These are phyloP conservation scores for Acanthamoeba sp. DNA, from an alignment of 208 protist species.

Conservation along the genomic window DNA sequence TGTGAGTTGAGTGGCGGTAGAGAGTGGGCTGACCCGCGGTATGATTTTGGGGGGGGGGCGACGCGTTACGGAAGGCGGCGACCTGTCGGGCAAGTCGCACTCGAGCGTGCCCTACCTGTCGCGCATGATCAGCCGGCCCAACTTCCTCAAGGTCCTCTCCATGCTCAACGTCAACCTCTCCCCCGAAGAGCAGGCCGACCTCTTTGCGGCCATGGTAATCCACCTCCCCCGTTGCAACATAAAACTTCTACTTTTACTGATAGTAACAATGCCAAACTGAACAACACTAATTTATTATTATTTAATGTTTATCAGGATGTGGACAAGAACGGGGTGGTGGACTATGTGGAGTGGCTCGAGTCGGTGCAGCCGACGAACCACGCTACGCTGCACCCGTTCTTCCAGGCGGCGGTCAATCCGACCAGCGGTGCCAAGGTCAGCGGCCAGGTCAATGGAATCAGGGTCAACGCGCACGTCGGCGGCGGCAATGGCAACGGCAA, in stretches of 20 bases:
- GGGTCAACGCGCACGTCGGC: background rate
- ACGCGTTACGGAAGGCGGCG: background rate
- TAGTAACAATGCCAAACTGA: no score
- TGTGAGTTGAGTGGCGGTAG: no score
- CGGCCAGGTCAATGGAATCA: background rate
- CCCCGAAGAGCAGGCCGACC: background rate
- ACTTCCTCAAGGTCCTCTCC: conserved; percentile 27
- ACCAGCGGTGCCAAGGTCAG: background rate
- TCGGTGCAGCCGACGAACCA: conserved; percentile 71
- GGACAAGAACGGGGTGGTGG: conserved; percentile 90
- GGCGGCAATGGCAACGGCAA: background rate
- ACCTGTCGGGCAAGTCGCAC: background rate
- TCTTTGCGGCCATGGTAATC: conserved; percentile 30
- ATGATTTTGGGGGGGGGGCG: no score
- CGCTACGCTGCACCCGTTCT: conserved; percentile 9
- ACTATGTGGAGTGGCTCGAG: conserved; percentile 93
- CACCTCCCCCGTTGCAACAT: background rate
- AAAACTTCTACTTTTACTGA: no score
- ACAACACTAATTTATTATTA: no score
- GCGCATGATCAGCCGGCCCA: conserved; percentile 25
- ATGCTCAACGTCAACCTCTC: conserved; percentile 23
- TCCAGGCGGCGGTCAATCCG: background rate
- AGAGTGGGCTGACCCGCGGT: no score
- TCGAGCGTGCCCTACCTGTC: conserved; percentile 27
- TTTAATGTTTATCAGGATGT: no score